Conservation (phyloP, 805 yeast species). For the Yamadazyma philogaea region DNA sequence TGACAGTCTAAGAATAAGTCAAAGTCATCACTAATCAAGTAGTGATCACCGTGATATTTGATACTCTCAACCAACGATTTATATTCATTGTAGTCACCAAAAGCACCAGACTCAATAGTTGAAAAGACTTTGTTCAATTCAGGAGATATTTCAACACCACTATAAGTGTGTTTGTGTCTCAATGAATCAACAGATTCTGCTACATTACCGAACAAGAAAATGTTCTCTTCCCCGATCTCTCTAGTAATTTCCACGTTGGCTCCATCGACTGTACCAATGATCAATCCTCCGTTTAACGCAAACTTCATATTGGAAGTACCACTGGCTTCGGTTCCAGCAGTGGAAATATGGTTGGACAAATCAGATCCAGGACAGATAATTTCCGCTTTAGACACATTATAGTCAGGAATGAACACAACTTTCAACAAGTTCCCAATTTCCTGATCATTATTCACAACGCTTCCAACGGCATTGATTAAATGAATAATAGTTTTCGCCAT, state of each 20-base stretch:
- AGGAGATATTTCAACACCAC: constrained; percentile 57
- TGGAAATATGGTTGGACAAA: constrained; percentile 88
- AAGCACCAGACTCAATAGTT: constrained; percentile 63
- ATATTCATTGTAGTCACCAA: constrained; percentile 70
- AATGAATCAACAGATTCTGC: constrained; percentile 87
- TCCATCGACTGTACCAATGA: constrained; percentile 95
- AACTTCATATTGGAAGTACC: constrained; percentile 97
- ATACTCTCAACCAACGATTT: constrained; percentile 66
- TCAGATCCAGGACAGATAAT: constrained; percentile 87
- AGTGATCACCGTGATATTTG: constrained; percentile 74
- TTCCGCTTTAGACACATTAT: constrained; percentile 92
- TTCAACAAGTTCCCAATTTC: constrained; percentile 74
- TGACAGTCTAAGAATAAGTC: constrained; percentile 85
- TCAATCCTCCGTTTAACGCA: constrained; percentile 89
- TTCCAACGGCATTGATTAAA: constrained; percentile 76
- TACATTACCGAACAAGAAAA: constrained; percentile 86
- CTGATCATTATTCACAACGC: constrained; percentile 73
- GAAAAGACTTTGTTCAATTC: constrained; percentile 60
- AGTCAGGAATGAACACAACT: constrained; percentile 87
- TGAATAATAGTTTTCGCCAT: constrained; percentile 91
- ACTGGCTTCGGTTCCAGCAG: constrained; percentile 96
- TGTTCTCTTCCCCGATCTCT: constrained; percentile 90
- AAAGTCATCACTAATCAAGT: constrained; percentile 85
- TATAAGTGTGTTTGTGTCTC: constrained; percentile 68
- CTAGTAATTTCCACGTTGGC: constrained; percentile 94